phyloP scores from a whole-genome alignment of 169 alveolate genomes.

The Babesia sp. region DNA sequence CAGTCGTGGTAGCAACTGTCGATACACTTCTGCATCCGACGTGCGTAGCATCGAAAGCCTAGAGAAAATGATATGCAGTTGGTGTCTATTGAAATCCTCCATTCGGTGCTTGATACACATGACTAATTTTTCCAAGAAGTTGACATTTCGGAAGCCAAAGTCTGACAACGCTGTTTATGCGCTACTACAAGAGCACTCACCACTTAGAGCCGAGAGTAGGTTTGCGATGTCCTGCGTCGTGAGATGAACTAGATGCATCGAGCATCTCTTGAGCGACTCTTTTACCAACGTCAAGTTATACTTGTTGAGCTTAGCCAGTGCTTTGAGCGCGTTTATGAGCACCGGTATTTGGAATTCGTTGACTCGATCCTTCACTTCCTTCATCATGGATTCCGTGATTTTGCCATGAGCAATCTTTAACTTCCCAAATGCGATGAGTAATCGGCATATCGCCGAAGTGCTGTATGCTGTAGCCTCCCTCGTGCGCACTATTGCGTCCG shows the following conservation, averaged over 20 bases:
- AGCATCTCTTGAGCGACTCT: constrained; percentile 38
- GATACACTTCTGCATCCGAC: constrained; percentile 33
- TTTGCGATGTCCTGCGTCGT: constrained; percentile 43
- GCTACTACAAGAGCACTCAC: background rate
- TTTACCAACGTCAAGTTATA: constrained; percentile 34
- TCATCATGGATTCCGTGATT: constrained; percentile 25
- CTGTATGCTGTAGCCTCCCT: constrained; percentile 37
- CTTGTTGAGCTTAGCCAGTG: constrained; percentile 47
- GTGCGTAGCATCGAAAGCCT: constrained; percentile 40
- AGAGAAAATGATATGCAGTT: constrained; percentile 34
- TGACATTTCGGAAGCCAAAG: constrained; percentile 39
- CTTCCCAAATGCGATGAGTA: constrained; percentile 35
- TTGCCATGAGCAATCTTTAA: constrained; percentile 19
- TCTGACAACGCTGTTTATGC: background rate
- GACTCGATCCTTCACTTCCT: constrained; percentile 40
- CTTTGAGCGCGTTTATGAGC: constrained; percentile 45
- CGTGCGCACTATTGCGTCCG: constrained; percentile 30
- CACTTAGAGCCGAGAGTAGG: constrained; percentile 37
- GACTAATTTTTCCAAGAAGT: constrained; percentile 40
- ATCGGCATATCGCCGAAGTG: constrained; percentile 30
- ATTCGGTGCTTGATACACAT: constrained; percentile 53
- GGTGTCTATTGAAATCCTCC: constrained; percentile 19
- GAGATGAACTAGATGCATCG: constrained; percentile 51
- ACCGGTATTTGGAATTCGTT: constrained; percentile 50
- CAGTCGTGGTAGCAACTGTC: constrained; percentile 26